Evolutionary conservation across 192 early-diverging fungal genomes (phyloP), one percentile per base, ranked within the genome.

Genomic region (Pecoramyces ruminantium): DNA sequence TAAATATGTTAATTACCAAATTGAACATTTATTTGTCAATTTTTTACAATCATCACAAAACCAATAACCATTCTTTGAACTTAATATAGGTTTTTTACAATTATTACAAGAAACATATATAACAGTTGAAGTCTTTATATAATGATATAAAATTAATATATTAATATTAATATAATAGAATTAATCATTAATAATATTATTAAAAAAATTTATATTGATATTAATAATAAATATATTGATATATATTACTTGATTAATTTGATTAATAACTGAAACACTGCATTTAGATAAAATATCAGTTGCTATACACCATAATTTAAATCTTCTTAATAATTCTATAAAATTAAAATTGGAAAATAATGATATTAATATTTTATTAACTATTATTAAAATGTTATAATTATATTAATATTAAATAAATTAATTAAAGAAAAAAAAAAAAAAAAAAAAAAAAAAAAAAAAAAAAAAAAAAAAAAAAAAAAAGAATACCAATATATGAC

Each of bases 61-160:
- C 90, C 91, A 93, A 27, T 86, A 88, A 14, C 89, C 87, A 17
- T 86, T 80, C 1, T 81, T 84, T 30, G 86, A 81, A 15, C 87
- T 85, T 4, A 84, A 29, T 17, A 93, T 85, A 13, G 89, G 88
- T 78, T 92, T 93, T 79, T 85, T 87, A 82, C 93, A 95, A 78
- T 87, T 86, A 27, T 87, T 90, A 80, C 94, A 95, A 9, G 87
- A 83, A 1, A 89, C 89, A 82, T 95, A 87, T 34, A 95, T 88
- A 0, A 90, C 92, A 25, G 93, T 95, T 0, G 94, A 92, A 79
- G 91, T 88, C 87, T 93, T 14, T 82, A n/a, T n/a, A n/a, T n/a
- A n/a, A n/a, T n/a, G n/a, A n/a, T n/a, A n/a, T n/a, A n/a, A n/a
- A n/a, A n/a, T n/a, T n/a, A n/a, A n/a, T n/a, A n/a, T n/a, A n/a